Evolutionary conservation across 257 asterid species (phyloP).

Genomic region (Lantana camara): DNA sequence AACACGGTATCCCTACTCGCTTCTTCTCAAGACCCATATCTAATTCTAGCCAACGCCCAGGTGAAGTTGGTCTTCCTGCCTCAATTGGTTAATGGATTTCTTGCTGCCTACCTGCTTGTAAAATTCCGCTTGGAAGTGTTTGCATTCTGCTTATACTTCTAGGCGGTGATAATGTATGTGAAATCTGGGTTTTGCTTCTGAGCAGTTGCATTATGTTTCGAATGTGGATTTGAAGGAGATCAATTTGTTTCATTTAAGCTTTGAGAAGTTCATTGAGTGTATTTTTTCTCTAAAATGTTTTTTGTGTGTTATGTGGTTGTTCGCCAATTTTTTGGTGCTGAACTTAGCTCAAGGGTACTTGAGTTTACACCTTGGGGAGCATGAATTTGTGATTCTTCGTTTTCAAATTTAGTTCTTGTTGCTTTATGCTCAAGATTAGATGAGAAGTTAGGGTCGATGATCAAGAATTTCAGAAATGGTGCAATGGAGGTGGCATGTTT

Average conservation of each 20-base stretch:
- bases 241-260: neutral
- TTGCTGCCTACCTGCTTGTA: constrained; percentile 44
- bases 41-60: constrained; percentile 32
- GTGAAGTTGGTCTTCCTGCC: constrained; percentile 18
- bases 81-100: neutral
- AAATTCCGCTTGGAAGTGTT: constrained; percentile 39
- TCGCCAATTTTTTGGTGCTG: neutral
- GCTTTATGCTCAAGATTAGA: constrained; percentile 46
- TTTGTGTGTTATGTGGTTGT: neutral
- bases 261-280: neutral
- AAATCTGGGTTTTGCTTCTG: constrained; percentile 7
- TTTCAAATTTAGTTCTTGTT: neutral
- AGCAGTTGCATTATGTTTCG: neutral
- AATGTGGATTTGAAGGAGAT: neutral
- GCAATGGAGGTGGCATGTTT: constrained; percentile 77
- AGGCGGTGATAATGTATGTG: neutral
- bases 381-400: neutral
- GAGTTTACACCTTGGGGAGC: neutral
- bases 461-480: constrained; percentile 64
- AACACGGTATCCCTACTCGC: constrained; percentile 5
- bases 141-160: neutral
- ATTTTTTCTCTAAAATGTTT: neutral
- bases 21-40: constrained; percentile 25
- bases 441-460: constrained; percentile 34
- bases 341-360: neutral